phyloP scores from a whole-genome alignment of 1,284 basidiomycete species.

The Rhodofomes roseus region DNA sequence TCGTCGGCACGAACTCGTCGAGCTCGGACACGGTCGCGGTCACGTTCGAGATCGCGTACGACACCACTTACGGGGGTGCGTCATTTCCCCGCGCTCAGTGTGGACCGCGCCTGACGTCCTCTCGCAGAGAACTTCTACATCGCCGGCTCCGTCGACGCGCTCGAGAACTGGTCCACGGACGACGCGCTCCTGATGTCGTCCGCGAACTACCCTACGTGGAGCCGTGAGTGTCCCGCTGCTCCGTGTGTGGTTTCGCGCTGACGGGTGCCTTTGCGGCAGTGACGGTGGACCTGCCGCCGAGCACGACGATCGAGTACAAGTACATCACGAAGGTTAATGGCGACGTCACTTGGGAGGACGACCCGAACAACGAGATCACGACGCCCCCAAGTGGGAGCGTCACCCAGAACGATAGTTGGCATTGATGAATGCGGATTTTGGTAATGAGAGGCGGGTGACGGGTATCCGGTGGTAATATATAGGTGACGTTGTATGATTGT shows the following conservation, averaged over 20 bases:
- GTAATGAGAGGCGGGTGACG: no score
- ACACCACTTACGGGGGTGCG: constrained; percentile 58
- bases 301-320: constrained; percentile 57
- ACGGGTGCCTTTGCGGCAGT: constrained; percentile 32
- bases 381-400: constrained; percentile 31
- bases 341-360: constrained; percentile 42
- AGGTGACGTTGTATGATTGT: neutral
- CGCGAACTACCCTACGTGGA: constrained; percentile 68
- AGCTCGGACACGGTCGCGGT: constrained; percentile 45
- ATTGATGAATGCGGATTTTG: no score
- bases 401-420: constrained; percentile 34
- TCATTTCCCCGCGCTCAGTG: constrained; percentile 2
- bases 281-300: constrained; percentile 56
- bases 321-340: constrained; percentile 66
- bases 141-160: constrained; percentile 55
- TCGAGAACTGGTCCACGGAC: constrained; percentile 61
- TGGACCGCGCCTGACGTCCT: no score
- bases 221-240: constrained; percentile 44
- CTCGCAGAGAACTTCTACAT: constrained; percentile 78
- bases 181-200: constrained; percentile 55
- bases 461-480: neutral
- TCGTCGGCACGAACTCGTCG: neutral
- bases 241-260: neutral
- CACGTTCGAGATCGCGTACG: constrained; percentile 63
- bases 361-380: constrained; percentile 38